Evolutionary conservation across 805 yeast genomes (phyloP).

Genomic region (Torulaspora maleeae): DNA sequence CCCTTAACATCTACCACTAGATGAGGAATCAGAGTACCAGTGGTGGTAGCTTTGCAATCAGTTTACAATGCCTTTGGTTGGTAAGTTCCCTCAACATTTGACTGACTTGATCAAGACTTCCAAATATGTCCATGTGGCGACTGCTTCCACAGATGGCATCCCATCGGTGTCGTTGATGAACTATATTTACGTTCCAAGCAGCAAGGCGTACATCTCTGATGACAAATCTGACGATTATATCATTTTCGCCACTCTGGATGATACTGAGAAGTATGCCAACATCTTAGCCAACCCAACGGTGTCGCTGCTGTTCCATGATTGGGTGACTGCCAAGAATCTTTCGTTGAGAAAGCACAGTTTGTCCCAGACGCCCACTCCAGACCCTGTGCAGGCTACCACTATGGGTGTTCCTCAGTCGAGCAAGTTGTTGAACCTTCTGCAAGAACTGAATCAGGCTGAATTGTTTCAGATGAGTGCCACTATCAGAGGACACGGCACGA

Average conservation of each 20-base stretch:
- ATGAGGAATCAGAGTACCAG: no score
- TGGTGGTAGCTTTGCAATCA: background rate
- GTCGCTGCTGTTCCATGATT: constrained; percentile 82
- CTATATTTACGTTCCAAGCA: constrained; percentile 59
- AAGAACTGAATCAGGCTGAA: constrained; percentile 74
- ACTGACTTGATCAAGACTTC: constrained; percentile 51
- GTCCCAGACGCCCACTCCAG: constrained; percentile 32
- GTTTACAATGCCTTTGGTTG: constrained; percentile 30
- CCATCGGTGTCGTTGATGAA: constrained; percentile 94
- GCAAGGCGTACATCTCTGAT: constrained; percentile 33
- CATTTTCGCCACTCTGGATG: constrained; percentile 64
- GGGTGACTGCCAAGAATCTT: constrained; percentile 63
- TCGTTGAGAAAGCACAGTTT: constrained; percentile 30
- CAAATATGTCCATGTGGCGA: constrained; percentile 78
- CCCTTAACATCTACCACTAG: background rate
- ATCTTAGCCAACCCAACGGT: constrained; percentile 68
- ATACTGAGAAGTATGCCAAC: constrained; percentile 72
- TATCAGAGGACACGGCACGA: constrained; percentile 63
- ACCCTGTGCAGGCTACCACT: constrained; percentile 20
- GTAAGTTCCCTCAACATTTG: constrained; percentile 38
- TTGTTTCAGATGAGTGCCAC: constrained; percentile 79
- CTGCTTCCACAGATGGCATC: constrained; percentile 55
- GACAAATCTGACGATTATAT: constrained; percentile 45
- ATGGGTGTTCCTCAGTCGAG: constrained; percentile 34
- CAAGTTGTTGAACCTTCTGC: constrained; percentile 55